Conservation (phyloP, 2,329 filamentous ascomycete species). For the Ophiosphaerella korrae region DNA sequence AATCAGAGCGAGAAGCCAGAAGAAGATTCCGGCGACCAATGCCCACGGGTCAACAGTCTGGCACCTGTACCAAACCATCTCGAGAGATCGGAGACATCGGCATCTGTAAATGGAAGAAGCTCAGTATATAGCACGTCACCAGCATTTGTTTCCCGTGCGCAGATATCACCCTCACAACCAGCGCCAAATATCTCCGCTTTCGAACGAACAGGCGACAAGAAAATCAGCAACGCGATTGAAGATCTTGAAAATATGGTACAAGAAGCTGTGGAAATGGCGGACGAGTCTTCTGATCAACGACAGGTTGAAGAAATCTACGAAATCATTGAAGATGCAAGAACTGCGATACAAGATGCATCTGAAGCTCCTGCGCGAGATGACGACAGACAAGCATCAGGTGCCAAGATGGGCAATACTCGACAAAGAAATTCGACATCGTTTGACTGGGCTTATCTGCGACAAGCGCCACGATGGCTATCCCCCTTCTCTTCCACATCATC, state of each 20-base stretch:
- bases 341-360: constrained; percentile 42
- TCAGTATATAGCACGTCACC: constrained; percentile 12
- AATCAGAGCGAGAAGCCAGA: constrained; percentile 10
- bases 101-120: constrained; percentile 17
- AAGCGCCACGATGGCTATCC: constrained; percentile 1
- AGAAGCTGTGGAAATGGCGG: constrained; percentile 47
- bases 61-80: constrained; percentile 32
- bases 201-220: constrained; percentile 18
- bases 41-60: constrained; percentile 22
- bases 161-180: constrained; percentile 29
- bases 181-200: constrained; percentile 26
- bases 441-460: constrained; percentile 37
- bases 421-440: constrained; percentile 22
- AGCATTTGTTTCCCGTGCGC: constrained; percentile 18
- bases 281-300: constrained; percentile 37
- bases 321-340: constrained; percentile 48
- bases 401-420: constrained; percentile 9
- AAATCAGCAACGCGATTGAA: constrained; percentile 42
- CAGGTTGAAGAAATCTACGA: constrained; percentile 46
- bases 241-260: constrained; percentile 51
- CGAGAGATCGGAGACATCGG: constrained; percentile 21
- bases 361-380: constrained; percentile 17
- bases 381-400: background rate
- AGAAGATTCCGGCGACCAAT: constrained; percentile 3
- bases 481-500: constrained; percentile 15